phyloP scores from a whole-genome alignment of 2,329 filamentous ascomycete genomes.

The Colletotrichum aenigma region DNA sequence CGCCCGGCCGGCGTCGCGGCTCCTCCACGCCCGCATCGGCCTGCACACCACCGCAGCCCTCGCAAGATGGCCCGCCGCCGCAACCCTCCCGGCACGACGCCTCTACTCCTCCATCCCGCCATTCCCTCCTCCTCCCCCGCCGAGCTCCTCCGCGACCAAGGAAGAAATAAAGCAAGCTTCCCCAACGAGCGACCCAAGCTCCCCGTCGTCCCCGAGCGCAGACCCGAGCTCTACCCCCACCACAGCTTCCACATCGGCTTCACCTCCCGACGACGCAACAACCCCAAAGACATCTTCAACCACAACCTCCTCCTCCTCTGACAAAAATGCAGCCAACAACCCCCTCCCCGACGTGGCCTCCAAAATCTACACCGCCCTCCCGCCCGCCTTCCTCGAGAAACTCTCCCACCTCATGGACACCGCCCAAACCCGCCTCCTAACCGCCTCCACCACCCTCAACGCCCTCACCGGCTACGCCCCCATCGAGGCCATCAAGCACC shows the following conservation, averaged over 20 bases:
- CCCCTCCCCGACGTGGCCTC: conserved; percentile 8
- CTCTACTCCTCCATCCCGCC: conserved; percentile 9
- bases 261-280: background rate
- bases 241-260: background rate
- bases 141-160: conserved; percentile 1
- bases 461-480: conserved; percentile 92
- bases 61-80: background rate
- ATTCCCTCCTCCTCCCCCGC: background rate
- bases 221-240: background rate
- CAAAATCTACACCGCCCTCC: conserved; percentile 31
- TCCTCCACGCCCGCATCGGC: conserved; percentile 10
- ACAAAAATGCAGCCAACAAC: background rate
- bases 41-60: background rate
- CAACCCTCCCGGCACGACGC: background rate
- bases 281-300: background rate
- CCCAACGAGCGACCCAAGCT: background rate
- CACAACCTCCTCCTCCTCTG: background rate
- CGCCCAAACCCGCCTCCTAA: conserved; percentile 81
- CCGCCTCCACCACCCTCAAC: conserved; percentile 88
- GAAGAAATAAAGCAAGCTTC: conserved; percentile 3
- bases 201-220: background rate
- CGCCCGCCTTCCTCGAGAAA: conserved; percentile 44
- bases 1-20: conserved; percentile 14
- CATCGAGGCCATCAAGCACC: conserved; percentile 83
- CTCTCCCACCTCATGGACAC: conserved; percentile 85